Base-by-base conservation (phyloP, 371 early-diverging fungal species). In the Fennellomyces sp. region DNA sequence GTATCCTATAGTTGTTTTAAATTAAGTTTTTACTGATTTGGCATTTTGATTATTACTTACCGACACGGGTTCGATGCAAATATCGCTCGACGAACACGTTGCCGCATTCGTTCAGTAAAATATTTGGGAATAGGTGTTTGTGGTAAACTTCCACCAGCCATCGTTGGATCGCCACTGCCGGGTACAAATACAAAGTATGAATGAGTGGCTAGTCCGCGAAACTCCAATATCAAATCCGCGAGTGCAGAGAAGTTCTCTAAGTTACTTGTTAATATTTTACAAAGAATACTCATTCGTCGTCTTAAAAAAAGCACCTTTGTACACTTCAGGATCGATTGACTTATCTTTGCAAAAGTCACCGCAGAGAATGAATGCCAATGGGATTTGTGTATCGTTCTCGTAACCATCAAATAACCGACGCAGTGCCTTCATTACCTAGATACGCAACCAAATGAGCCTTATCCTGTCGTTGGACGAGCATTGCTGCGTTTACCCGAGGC, bases 131-230 rank as follows among this genome's bases (percentile, higher is more conserved):
- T 85, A n/a, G 88, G 81, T 12, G 88, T 82, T 42, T 89, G 83
- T 0, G 97, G 96, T 39, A 93, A 62, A 0, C 86, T 78, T 15
- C 84, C 83, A 0, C 82, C 83, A 4, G 76, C 84, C 90, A 88
- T 91, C 7, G 45, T 23, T 6, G 95, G 95, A 63, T 96, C 97
- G 58, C 88, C 82, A 13, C 87, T 81, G 2, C 96, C 97, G 10
- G 97, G 97, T 0, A 97, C 90, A 75, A 97, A 90, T 2, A 97
- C 81, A 70, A 94, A 95, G 21, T 90, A 85, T 19, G 87, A 80
- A 35, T 78, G 70, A 0, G 79, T 78, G 2, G 91, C 84, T 41
- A 96, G 69, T 1, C 68, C 69, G 0, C 85, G 89, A 61, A 86
- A 95, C 38, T 88, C 85, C 19, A 81, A 71, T 25, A 96, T 85